Conservation (phyloP, 129 eudicot genomes). For the Flaveria ramosissima region DNA sequence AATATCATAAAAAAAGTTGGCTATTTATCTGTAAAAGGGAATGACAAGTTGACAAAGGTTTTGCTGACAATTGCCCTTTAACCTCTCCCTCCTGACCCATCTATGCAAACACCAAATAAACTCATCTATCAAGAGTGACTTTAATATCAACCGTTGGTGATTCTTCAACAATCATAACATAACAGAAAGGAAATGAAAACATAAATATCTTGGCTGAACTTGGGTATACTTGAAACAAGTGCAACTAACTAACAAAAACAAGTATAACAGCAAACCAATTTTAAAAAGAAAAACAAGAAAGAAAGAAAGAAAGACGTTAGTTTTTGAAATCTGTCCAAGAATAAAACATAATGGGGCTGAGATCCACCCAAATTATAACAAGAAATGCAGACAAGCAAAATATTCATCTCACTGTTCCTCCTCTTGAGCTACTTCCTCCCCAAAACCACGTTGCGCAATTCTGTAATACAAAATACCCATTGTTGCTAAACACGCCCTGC, state of each 20-base stretch:
- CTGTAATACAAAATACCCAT: constrained; percentile 97
- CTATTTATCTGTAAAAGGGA: too few species aligned
- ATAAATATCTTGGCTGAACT: not conserved
- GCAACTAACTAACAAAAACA: constrained; percentile 21
- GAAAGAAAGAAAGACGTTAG: not conserved
- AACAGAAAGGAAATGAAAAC: constrained; percentile 3
- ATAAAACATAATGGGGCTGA: constrained; percentile 6
- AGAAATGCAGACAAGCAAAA: constrained; percentile 12
- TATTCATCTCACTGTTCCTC: constrained; percentile 48
- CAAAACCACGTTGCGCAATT: constrained; percentile 84
- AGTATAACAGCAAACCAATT: constrained; percentile 17
- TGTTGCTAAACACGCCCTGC: constrained; percentile 99
- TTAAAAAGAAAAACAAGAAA: too few species aligned
- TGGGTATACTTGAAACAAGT: constrained; percentile 10
- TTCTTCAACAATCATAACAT: not conserved
- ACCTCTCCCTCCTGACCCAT: not conserved
- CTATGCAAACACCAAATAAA: not conserved
- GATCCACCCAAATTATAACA: constrained; percentile 20
- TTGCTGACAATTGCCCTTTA: not conserved
- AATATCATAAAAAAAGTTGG: too few species aligned
- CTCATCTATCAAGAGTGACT: not conserved
- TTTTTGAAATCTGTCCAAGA: not conserved
- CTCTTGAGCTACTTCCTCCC: constrained; percentile 35
- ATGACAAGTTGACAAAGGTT: too few species aligned
- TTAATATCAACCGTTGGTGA: not conserved